Base-by-base conservation (phyloP, 176 grass and related monocot species). In the Lolium rigidum region DNA sequence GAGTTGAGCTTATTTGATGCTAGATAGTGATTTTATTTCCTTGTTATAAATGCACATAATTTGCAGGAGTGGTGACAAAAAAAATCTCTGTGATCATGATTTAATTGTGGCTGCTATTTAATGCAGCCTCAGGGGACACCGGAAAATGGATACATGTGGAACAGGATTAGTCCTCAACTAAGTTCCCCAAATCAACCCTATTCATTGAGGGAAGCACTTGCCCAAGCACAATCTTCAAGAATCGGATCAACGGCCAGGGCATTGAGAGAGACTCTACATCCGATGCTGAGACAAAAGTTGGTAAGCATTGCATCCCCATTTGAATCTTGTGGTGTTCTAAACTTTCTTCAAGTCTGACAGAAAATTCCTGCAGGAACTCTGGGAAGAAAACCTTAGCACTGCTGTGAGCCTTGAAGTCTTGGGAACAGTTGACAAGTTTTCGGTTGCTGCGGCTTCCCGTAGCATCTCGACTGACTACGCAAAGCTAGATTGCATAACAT, bases 341-440 rank as follows among this genome's bases (percentile, higher is more conserved):
- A 48, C 72, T 52, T 75, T 62, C 20, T 55, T 80, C 74, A 43
- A 56, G 70, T 58, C 61, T 91, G 86, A 77, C 68, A 16, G 51
- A 70, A 55, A 85, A 85, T 22, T 91, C 22, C 25, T 97, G 49
- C 90, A 99, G 97, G 97, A 99, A 90, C 88, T 99, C 61, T 99
- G 97, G 97, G 97, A 99, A 91, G 97, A 99, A 91, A 99, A 99
- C 86, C 92, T 99, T 44, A 93, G 94, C 31, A 97, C 94, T 82
- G 74, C 97, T 64, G 89, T 97, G 64, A 99, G 97, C 69, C 94
- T 97, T 38, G 94, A 99, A 90, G 94, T 99, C 77, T 82, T 97
- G 74, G 92, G 91, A 88, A 94, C 96, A 83, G 88, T 89, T 26
- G 92, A 92, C 16, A 99, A 99, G 86, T 99, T 99, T 89, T 97